A percentile compares a stretch with the other conserved stretches of the same genome.
These are phyloP conservation scores for Apostasia shenzhenica DNA, from an alignment of 106 monocot genomes.

Conservation along the genomic window DNA sequence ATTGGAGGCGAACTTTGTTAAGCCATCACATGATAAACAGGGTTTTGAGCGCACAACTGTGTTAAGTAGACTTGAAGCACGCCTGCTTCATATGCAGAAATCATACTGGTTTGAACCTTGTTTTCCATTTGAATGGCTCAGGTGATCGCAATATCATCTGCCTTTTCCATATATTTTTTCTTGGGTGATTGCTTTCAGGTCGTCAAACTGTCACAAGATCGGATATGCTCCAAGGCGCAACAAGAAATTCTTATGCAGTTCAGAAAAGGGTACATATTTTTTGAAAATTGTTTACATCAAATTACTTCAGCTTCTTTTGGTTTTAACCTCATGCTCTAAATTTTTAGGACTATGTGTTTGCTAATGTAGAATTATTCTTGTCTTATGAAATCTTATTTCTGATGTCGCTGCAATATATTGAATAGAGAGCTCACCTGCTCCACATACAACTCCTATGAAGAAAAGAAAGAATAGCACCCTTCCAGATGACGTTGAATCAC, in stretches of 20 bases:
- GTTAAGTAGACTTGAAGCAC: conserved; percentile 39
- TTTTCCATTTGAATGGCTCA: not conserved
- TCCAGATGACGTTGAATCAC: not conserved
- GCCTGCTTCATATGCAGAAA: conserved; percentile 47
- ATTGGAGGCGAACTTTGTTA: conserved; percentile 62
- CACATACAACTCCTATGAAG: not conserved
- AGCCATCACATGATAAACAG: conserved; percentile 63
- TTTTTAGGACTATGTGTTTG: too few species aligned
- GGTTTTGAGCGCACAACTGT: conserved; percentile 35
- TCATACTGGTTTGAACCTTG: conserved; percentile 39
- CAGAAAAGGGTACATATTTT: conserved; percentile 8
- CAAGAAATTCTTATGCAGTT: conserved; percentile 9
- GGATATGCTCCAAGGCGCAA: conserved; percentile 38
- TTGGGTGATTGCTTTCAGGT: conserved; percentile 19
- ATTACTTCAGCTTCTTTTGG: too few species aligned
- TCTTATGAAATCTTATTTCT: not conserved
- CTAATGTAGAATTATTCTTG: too few species aligned
- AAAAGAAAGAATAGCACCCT: not conserved
- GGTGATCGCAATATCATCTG: not conserved
- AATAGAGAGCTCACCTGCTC: conserved; percentile 18
- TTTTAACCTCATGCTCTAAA: too few species aligned
- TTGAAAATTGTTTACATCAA: not conserved
- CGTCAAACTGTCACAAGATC: conserved; percentile 32
- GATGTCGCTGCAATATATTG: not conserved
- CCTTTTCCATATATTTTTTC: not conserved